Percentiles rank a stretch among this genome's conserved stretches.
Evolutionary conservation across 1,284 basidiomycete genomes (phyloP).

Genomic region (Cryptococcus neoformans): DNA sequence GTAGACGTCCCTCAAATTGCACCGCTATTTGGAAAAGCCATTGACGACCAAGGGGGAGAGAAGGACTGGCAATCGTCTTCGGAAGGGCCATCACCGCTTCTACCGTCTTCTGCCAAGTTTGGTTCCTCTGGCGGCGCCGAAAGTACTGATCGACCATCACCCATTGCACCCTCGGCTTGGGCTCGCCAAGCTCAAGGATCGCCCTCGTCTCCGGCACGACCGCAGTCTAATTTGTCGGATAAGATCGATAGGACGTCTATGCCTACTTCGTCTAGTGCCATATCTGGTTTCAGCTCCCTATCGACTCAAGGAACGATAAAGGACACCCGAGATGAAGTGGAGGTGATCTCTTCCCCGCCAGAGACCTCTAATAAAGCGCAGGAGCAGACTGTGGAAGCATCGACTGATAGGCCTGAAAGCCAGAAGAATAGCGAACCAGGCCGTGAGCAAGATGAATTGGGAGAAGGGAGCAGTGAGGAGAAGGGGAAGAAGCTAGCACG

Average conservation of each 20-base stretch:
- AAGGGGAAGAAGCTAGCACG: constrained; percentile 69
- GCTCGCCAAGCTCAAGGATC: constrained; percentile 9
- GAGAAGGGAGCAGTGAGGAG: constrained; percentile 49
- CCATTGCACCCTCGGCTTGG: constrained; percentile 5
- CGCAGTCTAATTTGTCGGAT: too few species aligned
- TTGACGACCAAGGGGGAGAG: too few species aligned
- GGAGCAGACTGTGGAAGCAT: not conserved
- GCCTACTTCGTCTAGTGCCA: too few species aligned
- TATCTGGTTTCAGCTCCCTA: constrained; percentile 2
- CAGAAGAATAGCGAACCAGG: too few species aligned
- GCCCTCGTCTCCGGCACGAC: not conserved
- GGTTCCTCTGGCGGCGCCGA: too few species aligned
- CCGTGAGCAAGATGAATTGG: not conserved
- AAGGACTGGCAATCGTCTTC: too few species aligned
- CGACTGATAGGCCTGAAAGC: too few species aligned
- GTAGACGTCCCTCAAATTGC: too few species aligned
- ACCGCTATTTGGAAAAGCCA: too few species aligned
- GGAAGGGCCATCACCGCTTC: too few species aligned
- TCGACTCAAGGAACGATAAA: not conserved
- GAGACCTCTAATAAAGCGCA: constrained; percentile 4
- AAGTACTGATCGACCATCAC: not conserved
- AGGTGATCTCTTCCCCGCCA: constrained; percentile 11
- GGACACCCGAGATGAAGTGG: constrained; percentile 5
- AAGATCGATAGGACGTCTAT: too few species aligned
- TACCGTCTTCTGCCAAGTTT: too few species aligned